Base-by-base conservation (phyloP, 2,329 filamentous ascomycete genomes). In the Plenodomus tracheiphilus region DNA sequence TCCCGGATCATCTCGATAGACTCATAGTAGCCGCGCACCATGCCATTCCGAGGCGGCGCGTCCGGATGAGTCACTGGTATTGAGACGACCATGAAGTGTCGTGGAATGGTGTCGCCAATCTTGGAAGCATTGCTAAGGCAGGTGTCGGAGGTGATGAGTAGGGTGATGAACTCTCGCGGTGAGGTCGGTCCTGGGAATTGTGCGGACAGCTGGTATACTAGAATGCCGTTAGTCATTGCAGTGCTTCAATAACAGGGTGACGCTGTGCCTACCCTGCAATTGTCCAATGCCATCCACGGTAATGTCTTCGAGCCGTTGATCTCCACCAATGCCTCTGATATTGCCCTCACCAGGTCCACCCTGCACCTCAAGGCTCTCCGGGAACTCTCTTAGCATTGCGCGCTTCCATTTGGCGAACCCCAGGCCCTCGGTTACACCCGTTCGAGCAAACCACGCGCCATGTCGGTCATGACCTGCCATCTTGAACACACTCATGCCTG, bases 1-100 rank as follows among this genome's bases (percentile, higher is more conserved):
- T 97, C 92, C 41, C 92, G 81, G 48, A 97, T 92, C 58, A 96
- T 80, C 72, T 97, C 93, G 15, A 97, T 87, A 1, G 89, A 95
- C 75, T 97, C 92, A 66, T 97, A 97, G 55, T 86, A 81, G 2
- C 92, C 93, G 35, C 91, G 82, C 41, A 96, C 89, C 68, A 87
- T 93, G 15, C 89, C 89, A 49, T 82, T 75, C 9, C 87, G 80
- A 11, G 81, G 80, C 17, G 86, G 85, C 28, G 88, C 86, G 49
- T 90, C 84, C 0, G 86, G 85, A 68, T 97, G 91, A 17, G 81
- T 73, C 63, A 91, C 89, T 1, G 93, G 93, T 70, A 88, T 91
- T 2, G 91, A 96, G 2, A 97, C 83, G 45, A 97, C 82, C 80
- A 96, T 90, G 70, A 86, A 95, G 64, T 92, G 88, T 54, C 88